Percentiles rank a stretch among this genome's conserved stretches.
Evolutionary conservation across 2,329 filamentous ascomycete species (phyloP).

Genomic region (Tolypocladium album): DNA sequence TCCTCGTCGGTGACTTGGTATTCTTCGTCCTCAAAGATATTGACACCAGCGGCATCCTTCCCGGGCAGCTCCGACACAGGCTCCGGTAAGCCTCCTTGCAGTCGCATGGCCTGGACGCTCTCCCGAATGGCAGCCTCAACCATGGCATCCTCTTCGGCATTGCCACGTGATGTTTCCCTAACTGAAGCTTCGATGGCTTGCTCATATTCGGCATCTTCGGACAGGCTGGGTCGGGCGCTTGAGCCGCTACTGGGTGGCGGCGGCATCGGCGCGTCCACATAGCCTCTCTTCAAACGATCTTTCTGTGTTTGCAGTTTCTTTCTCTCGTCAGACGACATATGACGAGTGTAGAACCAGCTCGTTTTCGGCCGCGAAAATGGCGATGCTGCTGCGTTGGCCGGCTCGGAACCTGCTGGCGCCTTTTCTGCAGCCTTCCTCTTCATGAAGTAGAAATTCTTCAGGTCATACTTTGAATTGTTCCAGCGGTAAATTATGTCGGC

Average conservation of each 20-base stretch:
- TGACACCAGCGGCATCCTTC: conserved; percentile 15
- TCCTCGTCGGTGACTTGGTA: conserved; percentile 44
- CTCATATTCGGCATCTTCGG: conserved; percentile 54
- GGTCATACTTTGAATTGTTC: conserved; percentile 47
- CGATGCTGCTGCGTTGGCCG: conserved; percentile 8
- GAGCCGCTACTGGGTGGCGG: conserved; percentile 5
- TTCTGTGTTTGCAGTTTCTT: conserved; percentile 38
- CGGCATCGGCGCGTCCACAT: conserved; percentile 8
- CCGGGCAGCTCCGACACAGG: conserved; percentile 9
- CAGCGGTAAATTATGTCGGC: conserved; percentile 55
- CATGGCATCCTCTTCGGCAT: conserved; percentile 56
- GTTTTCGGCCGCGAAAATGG: conserved; percentile 21
- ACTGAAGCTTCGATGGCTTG: conserved; percentile 62
- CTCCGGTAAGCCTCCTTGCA: conserved; percentile 15
- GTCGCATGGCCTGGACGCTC: conserved; percentile 48
- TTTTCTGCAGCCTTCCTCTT: conserved; percentile 32
- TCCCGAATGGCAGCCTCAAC: conserved; percentile 67
- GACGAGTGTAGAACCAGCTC: conserved; percentile 38
- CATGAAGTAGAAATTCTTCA: conserved; percentile 47
- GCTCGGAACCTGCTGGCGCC: conserved; percentile 8
- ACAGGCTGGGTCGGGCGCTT: conserved; percentile 3
- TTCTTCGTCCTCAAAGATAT: conserved; percentile 27
- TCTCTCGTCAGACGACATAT: conserved; percentile 38
- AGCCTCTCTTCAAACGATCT: conserved; percentile 26
- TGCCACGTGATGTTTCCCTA: conserved; percentile 56